Conservation (phyloP, 352 stramenopile genomes). For the Phytophthora constricta region DNA sequence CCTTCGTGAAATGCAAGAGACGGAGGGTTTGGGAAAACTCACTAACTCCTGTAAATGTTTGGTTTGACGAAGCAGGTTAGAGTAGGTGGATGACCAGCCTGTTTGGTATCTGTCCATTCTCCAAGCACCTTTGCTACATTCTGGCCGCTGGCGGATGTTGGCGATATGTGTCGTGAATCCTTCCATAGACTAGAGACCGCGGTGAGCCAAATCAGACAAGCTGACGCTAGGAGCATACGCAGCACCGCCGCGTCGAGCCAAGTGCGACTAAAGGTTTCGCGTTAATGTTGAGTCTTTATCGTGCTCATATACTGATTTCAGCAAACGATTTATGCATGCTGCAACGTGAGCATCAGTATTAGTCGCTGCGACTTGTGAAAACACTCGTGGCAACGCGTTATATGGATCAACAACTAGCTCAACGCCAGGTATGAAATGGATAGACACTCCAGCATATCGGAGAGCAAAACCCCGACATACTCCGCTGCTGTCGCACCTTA, state of each 20-base stretch:
- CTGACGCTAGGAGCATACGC: background rate
- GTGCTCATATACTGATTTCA: background rate
- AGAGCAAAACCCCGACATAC: background rate
- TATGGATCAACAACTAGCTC: background rate
- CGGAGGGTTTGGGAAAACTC: background rate
- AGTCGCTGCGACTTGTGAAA: background rate
- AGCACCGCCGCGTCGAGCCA: background rate
- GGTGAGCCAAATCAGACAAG: slow-evolving; percentile 25
- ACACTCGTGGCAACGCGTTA: background rate
- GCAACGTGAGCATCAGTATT: background rate
- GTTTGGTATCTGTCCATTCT: slow-evolving; percentile 15
- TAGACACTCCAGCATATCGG: background rate
- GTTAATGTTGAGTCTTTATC: background rate
- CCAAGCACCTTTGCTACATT: slow-evolving; percentile 28
- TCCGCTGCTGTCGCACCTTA: background rate
- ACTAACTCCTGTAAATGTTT: background rate
- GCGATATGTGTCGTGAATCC: slow-evolving; percentile 25
- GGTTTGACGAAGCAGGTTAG: background rate
- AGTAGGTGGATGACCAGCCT: background rate
- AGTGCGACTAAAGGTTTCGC: background rate
- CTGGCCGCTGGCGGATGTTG: slow-evolving; percentile 21
- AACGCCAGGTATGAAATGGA: background rate
- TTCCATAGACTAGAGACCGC: slow-evolving; percentile 26
- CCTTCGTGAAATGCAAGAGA: background rate
- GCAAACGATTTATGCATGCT: background rate